Evolutionary conservation across 176 grass and related monocot species (phyloP), one percentile per base, ranked within the genome.

Genomic region (Aechmea fasciata): DNA sequence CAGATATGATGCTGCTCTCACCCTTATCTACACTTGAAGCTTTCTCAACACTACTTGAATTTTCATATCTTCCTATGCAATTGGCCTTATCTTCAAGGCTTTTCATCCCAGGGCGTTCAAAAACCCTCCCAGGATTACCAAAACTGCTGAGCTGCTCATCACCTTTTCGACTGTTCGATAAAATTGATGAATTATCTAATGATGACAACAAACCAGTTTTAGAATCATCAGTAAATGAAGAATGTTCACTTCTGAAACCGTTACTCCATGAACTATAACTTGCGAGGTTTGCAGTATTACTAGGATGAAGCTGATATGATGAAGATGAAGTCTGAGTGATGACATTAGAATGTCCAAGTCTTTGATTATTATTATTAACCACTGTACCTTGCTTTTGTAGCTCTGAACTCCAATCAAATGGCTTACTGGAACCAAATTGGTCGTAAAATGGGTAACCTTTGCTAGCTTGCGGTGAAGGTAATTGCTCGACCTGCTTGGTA

Each of bases 1-100:
- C 82, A 69, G 89, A 88, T 78, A 99, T 90, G 77, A 99, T 93
- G 61, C 66, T 86, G 69, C 73, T 85, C 75, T 93, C 94, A 66
- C 88, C 87, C 54, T 75, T 93, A 90, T 90, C 79, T 90, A 92
- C 74, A 65, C 67, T 83, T 80, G 26, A 50, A 74, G 77, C 33
- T 23, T 75, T 93, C 61, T 87, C 82, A 85, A 75, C 75, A 90
- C 65, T 81, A 69, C 70, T 73, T 54, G 50, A 14, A 48, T 71
- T 83, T 73, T 72, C 72, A 77, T 10, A 41, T 79, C 29, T 81
- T 71, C 47, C 76, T 29, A 68, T 65, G 71, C 57, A 57, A 65
- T 71, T 71, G 51, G 48, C 24, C 53, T 72, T 78, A 83, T 74
- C 70, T 29, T 75, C 76, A 53, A 75, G 51, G 65, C 22, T 80